Percentiles rank a stretch among this genome's conserved stretches.
Evolutionary conservation across 176 grass and related monocot species (phyloP).

Genomic region (Raddia guianensis): DNA sequence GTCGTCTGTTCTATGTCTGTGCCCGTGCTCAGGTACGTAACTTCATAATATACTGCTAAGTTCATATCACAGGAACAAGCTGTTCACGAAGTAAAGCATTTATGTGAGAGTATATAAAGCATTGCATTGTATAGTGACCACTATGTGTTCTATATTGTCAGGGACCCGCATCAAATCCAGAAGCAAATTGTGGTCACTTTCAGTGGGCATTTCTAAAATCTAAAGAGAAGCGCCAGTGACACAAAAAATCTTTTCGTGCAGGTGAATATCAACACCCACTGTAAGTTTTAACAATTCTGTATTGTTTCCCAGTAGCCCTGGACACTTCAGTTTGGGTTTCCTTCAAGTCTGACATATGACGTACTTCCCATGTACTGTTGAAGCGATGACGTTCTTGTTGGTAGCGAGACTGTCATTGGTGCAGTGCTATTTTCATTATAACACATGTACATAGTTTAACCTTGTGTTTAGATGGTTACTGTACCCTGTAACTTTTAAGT

Average conservation of each 20-base stretch:
- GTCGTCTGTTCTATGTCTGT: constrained; percentile 94
- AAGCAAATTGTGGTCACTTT: constrained; percentile 90
- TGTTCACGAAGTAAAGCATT: neutral
- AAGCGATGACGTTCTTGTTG: neutral
- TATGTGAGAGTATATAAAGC: neutral
- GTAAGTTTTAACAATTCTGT: neutral
- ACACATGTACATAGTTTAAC: constrained; percentile 41
- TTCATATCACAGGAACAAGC: constrained; percentile 4
- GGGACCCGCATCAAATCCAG: constrained; percentile 85
- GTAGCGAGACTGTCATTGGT: neutral
- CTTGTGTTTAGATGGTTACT: constrained; percentile 11
- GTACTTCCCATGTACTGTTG: neutral
- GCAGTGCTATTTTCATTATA: neutral
- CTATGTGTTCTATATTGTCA: constrained; percentile 42
- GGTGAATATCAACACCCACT: neutral
- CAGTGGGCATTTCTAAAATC: constrained; percentile 85
- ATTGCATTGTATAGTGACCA: neutral
- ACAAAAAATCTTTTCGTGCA: neutral
- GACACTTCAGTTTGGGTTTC: constrained; percentile 15
- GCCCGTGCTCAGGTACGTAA: constrained; percentile 79
- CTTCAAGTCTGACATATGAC: neutral
- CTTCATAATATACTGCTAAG: constrained; percentile 26
- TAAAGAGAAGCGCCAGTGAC: constrained; percentile 59
- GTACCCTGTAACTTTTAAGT: constrained; percentile 1
- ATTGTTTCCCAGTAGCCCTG: neutral